Base-by-base conservation (phyloP, 164 flowering plant species). In the Liquidambar formosana region DNA sequence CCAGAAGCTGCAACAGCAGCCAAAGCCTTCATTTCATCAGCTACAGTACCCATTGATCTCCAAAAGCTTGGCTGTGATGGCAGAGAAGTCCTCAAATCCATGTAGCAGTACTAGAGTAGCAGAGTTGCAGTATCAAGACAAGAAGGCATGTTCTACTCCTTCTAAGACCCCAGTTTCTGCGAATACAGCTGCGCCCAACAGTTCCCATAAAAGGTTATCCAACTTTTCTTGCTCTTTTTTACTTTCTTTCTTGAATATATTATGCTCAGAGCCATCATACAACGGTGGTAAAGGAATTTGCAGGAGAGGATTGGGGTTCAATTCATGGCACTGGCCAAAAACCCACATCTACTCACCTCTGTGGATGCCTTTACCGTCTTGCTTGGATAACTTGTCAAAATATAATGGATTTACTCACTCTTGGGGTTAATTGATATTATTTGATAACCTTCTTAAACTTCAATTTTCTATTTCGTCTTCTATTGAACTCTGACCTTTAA, bases 141-240 rank as follows among this genome's bases (percentile, higher is more conserved):
- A 61, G 73, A 44, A 61, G 73, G 26, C 67, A 54, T 71, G 43
- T 23, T 63, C 66, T 6, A 22, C 18, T 44, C 45, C 65, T 10
- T 52, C 38, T 14, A 25, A 26, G 15, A 6, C 57, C 19, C 33
- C 67, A 49, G 59, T 64, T 57, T 6, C 71, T 68, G 57, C 63
- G 18, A 71, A 45, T 23, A 23, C 63, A 46, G 21, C 57, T 16
- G 45, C 15, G 22, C 64, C 64, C 64, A 68, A 56, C 60, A 45
- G 25, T 57, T 48, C 68, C 26, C 66, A 62, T 11, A 73, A 68
- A 48, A 73, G 76, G 76, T 73, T 59, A 21, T 18, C 33, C 4
- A 22, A 10, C 45, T 38, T 59, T 60, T 22, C 19, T 11, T 38
- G 19, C 11, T 49, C 12, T 38, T 63, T 54, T 21, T 3, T 28